Evolutionary conservation across 306 rosid genomes (phyloP).

Genomic region (Quillaja saponaria): DNA sequence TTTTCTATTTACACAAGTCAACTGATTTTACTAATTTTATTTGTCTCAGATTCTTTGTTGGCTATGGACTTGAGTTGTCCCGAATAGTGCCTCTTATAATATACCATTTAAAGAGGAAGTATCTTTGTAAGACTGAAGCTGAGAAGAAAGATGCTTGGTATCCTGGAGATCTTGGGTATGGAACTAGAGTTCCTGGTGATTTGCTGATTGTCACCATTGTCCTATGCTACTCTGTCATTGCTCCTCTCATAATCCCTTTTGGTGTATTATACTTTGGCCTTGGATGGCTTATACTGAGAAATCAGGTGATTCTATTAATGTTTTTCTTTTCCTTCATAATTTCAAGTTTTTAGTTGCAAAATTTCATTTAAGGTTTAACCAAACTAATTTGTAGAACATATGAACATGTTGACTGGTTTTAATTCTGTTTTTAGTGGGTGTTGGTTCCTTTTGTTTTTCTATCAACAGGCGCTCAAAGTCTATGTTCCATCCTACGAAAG

Average conservation of each 20-base stretch:
- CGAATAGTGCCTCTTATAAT: constrained; percentile 84
- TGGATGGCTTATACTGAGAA: constrained; percentile 92
- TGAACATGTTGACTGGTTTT: constrained; percentile 6
- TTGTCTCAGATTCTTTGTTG: constrained; percentile 74
- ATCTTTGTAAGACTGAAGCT: constrained; percentile 76
- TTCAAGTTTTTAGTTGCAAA: neutral
- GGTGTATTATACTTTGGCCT: constrained; percentile 78
- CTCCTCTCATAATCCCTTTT: constrained; percentile 81
- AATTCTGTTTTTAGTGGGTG: neutral
- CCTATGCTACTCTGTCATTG: constrained; percentile 83
- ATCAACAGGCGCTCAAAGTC: constrained; percentile 81
- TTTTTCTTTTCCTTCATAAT: neutral
- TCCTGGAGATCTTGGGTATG: constrained; percentile 87
- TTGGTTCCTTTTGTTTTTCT: constrained; percentile 16
- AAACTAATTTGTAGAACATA: neutral
- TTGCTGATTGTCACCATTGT: constrained; percentile 75
- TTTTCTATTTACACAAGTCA: neutral
- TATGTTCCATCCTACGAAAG: constrained; percentile 87
- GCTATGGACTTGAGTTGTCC: constrained; percentile 91
- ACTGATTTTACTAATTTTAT: constrained; percentile 14
- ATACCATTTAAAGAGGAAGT: constrained; percentile 87
- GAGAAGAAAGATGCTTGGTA: constrained; percentile 83
- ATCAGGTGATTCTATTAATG: constrained; percentile 63
- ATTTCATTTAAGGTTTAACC: too few relatives aligned
- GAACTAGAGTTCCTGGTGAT: constrained; percentile 80